A percentile compares a stretch with the other conserved stretches of the same genome.
phyloP scores from a whole-genome alignment of 768 basidiomycete genomes.

The Scleroderma bovista region DNA sequence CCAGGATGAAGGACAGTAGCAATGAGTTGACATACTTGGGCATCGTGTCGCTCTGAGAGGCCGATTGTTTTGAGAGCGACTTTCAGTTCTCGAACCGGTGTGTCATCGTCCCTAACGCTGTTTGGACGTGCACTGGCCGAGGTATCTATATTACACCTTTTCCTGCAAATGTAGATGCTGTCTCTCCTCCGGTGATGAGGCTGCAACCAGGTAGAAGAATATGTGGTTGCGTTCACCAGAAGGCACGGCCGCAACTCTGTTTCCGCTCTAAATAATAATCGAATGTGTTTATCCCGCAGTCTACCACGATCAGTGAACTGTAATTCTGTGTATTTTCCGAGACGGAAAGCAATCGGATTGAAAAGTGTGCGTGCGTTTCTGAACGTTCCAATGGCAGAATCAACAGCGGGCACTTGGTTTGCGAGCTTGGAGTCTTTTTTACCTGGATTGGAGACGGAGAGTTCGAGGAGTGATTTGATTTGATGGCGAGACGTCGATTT shows the following conservation, averaged over 20 bases:
- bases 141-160: slow-evolving; percentile 78
- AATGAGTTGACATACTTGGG: slow-evolving; percentile 90
- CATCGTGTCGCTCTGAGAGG: slow-evolving; percentile 89
- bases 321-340: no score
- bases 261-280: slow-evolving; percentile 95
- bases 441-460: no score
- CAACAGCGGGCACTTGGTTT: no score
- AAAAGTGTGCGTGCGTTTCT: no score
- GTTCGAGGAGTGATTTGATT: slow-evolving; percentile 25
- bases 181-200: slow-evolving; percentile 83
- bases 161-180: slow-evolving; percentile 82
- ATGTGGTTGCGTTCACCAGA: slow-evolving; percentile 96
- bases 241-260: slow-evolving; percentile 80
- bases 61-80: slow-evolving; percentile 90
- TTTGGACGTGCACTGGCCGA: slow-evolving; percentile 61
- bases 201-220: slow-evolving; percentile 94
- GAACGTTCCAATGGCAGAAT: slow-evolving; percentile 18
- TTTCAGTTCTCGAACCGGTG: slow-evolving; percentile 88
- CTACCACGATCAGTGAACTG: slow-evolving; percentile 46
- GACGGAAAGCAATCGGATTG: no score
- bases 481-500: no score
- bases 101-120: slow-evolving; percentile 68
- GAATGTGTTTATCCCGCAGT: slow-evolving; percentile 87
- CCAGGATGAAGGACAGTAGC: slow-evolving; percentile 96
- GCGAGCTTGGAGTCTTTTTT: no score